These are phyloP conservation scores for Penicillium sp. DNA, from an alignment of 2,329 filamentous ascomycete genomes.

Conservation along the genomic window DNA sequence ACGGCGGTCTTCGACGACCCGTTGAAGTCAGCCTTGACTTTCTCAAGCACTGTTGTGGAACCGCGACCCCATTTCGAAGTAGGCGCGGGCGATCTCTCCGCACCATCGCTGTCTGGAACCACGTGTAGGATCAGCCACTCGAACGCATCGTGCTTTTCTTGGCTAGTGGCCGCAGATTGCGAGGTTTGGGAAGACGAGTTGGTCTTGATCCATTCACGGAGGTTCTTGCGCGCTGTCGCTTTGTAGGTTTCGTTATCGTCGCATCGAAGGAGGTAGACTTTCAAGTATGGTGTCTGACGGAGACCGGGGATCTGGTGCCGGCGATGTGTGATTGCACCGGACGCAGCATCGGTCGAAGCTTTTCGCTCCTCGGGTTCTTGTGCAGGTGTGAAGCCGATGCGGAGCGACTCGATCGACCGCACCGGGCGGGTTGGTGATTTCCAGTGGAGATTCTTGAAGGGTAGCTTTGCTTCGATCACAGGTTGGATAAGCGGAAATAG, in stretches of 20 bases:
- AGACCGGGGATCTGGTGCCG: constrained; percentile 95
- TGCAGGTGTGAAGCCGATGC: constrained; percentile 79
- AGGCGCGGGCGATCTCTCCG: constrained; percentile 63
- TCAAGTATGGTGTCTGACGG: constrained; percentile 89
- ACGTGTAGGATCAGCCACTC: constrained; percentile 96
- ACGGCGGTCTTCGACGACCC: constrained; percentile 69
- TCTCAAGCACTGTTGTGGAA: constrained; percentile 82
- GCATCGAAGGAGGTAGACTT: constrained; percentile 83
- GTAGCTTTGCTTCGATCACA: constrained; percentile 75
- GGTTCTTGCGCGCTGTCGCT: constrained; percentile 69
- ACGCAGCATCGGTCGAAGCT: constrained; percentile 39
- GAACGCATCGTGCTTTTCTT: constrained; percentile 93
- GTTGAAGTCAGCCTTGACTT: constrained; percentile 88
- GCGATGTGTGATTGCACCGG: constrained; percentile 50
- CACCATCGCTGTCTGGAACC: constrained; percentile 71
- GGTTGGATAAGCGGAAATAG: constrained; percentile 81
- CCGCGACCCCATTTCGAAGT: constrained; percentile 76
- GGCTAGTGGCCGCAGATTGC: constrained; percentile 54
- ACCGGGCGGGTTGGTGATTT: constrained; percentile 89
- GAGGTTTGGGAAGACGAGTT: constrained; percentile 57
- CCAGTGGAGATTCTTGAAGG: constrained; percentile 92
- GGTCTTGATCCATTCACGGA: constrained; percentile 88
- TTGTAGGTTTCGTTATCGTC: constrained; percentile 97
- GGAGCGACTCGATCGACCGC: constrained; percentile 88
- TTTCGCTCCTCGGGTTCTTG: constrained; percentile 43